Conservation (phyloP, 2,329 filamentous ascomycete species). For the Pseudodiploospora longispora region DNA sequence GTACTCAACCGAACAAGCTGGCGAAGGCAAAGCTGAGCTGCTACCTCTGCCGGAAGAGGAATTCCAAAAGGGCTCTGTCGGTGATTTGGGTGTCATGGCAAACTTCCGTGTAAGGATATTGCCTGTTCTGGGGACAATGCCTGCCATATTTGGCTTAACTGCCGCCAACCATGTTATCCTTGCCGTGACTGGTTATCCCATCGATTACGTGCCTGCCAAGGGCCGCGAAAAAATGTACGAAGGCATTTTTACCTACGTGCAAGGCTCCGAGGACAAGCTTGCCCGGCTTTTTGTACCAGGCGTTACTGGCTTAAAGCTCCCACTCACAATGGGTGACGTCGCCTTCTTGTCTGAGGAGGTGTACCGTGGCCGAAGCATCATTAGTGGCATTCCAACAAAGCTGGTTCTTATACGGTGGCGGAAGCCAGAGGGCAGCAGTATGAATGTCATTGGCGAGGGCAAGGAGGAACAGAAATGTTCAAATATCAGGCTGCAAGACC, state of each 20-base stretch:
- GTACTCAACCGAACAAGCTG: slow-evolving; percentile 84
- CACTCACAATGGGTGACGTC: slow-evolving; percentile 71
- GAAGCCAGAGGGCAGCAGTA: slow-evolving; percentile 52
- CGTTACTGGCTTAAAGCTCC: slow-evolving; percentile 64
- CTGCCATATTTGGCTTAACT: slow-evolving; percentile 87
- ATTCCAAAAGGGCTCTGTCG: slow-evolving; percentile 75
- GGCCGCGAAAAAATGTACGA: slow-evolving; percentile 89
- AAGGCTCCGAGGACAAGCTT: slow-evolving; percentile 71
- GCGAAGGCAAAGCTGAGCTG: slow-evolving; percentile 83
- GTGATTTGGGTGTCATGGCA: slow-evolving; percentile 78
- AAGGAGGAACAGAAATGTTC: slow-evolving; percentile 71
- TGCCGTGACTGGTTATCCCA: slow-evolving; percentile 71
- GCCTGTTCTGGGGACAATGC: slow-evolving; percentile 93
- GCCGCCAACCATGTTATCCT: slow-evolving; percentile 91
- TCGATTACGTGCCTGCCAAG: slow-evolving; percentile 75
- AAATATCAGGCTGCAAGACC: slow-evolving; percentile 57
- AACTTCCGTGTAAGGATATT: slow-evolving; percentile 94
- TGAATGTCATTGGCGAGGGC: slow-evolving; percentile 51
- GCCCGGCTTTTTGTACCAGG: slow-evolving; percentile 36
- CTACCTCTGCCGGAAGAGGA: slow-evolving; percentile 83
- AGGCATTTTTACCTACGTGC: slow-evolving; percentile 64
- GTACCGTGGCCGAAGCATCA: slow-evolving; percentile 70
- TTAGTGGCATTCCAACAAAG: slow-evolving; percentile 75
- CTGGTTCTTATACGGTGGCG: slow-evolving; percentile 76
- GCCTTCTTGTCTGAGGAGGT: slow-evolving; percentile 87